Conservation (phyloP, 441 rosid species). For the Populus hybrid region DNA sequence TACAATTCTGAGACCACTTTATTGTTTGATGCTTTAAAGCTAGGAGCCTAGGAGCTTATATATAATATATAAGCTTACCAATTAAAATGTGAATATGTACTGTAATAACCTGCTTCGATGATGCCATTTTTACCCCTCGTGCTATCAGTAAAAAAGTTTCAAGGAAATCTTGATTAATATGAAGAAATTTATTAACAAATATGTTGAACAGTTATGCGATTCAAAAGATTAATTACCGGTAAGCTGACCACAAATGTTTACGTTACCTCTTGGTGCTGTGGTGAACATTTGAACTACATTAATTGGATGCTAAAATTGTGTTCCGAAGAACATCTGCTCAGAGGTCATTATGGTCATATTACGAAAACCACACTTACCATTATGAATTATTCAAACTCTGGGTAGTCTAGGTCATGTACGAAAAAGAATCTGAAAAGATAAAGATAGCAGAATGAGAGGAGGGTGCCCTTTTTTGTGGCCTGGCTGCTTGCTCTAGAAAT, state of each 20-base stretch:
- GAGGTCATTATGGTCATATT: neutral
- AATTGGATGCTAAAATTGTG: neutral
- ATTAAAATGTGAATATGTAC: neutral
- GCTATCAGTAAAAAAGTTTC: neutral
- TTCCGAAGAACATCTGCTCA: neutral
- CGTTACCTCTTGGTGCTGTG: neutral
- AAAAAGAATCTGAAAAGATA: constrained; percentile 17
- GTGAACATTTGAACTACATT: neutral
- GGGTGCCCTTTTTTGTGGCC: constrained; percentile 11
- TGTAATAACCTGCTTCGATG: neutral
- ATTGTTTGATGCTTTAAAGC: constrained; percentile 1
- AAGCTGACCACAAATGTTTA: neutral
- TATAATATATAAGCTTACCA: neutral
- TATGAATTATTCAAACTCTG: neutral
- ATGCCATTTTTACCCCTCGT: constrained; percentile 21
- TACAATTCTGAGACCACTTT: constrained; percentile 8
- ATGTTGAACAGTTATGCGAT: neutral
- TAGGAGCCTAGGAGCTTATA: neutral
- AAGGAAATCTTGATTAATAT: neutral
- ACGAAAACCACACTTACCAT: neutral
- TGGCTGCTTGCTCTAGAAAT: constrained; percentile 26
- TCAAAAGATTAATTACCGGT: neutral
- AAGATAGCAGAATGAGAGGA: neutral
- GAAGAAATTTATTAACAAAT: neutral
- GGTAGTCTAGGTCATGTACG: constrained; percentile 1